Evolutionary conservation across 495 filamentous ascomycete genomes (phyloP).

Genomic region (Xylaria sp.): DNA sequence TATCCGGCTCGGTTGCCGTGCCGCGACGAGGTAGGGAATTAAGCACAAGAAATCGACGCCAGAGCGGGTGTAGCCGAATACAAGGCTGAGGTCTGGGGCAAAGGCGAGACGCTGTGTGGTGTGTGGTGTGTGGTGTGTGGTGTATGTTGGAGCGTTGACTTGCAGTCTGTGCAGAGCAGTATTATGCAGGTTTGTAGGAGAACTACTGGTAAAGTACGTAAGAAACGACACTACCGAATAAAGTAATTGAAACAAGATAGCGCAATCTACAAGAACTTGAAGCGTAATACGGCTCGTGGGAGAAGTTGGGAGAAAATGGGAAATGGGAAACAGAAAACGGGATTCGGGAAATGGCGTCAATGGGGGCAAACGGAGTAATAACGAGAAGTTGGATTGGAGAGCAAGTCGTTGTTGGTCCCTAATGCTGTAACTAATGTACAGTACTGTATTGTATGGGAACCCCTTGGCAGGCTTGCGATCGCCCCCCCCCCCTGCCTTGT

Average conservation of each 20-base stretch:
- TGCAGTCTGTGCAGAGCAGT: not conserved
- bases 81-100: constrained; percentile 7
- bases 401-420: not conserved
- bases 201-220: not conserved
- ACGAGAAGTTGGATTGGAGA: constrained; percentile 10
- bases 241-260: not conserved
- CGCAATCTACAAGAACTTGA: constrained; percentile 17
- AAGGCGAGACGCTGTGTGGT: not conserved
- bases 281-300: not conserved
- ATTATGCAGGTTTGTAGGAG: too few species aligned
- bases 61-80: not conserved
- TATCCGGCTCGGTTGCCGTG: constrained; percentile 23
- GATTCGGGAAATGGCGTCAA: constrained; percentile 14
- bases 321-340: not conserved
- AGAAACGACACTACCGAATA: not conserved
- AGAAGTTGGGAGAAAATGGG: constrained; percentile 1
- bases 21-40: not conserved
- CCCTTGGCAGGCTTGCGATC: constrained; percentile 3
- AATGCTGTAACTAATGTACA: too few species aligned
- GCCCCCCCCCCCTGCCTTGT: not conserved
- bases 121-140: constrained; percentile 5
- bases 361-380: constrained; percentile 11
- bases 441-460: not conserved
- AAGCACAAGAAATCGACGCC: not conserved
- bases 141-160: not conserved